These are phyloP conservation scores for Brassica rapa DNA, from an alignment of 345 rosid genomes.

Conservation along the genomic window DNA sequence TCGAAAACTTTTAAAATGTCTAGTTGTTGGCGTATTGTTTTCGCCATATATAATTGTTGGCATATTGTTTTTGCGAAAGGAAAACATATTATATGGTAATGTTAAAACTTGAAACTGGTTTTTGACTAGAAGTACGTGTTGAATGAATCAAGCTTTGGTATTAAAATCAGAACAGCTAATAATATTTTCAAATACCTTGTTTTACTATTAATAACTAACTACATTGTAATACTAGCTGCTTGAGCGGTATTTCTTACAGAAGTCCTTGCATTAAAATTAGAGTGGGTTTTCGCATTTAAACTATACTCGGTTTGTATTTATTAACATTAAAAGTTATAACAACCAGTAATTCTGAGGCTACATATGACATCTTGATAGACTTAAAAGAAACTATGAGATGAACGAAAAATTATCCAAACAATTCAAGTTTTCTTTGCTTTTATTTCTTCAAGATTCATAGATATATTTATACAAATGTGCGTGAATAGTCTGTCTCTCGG, in stretches of 20 bases:
- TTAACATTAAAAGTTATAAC: neutral
- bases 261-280: neutral
- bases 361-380: neutral
- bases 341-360: neutral
- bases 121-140: neutral
- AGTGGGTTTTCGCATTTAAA: constrained; percentile 8
- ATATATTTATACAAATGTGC: neutral
- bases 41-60: neutral
- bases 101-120: neutral
- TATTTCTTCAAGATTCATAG: neutral
- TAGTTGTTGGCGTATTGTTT: neutral
- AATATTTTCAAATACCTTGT: neutral
- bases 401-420: neutral
- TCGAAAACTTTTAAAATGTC: neutral
- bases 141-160: constrained; percentile 8
- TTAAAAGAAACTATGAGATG: neutral
- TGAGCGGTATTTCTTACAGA: neutral
- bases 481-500: neutral
- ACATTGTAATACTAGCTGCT: neutral
- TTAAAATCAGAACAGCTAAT: neutral
- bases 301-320: neutral
- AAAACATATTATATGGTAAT: neutral
- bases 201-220: neutral
- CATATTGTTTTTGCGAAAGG: neutral
- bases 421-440: neutral